These are phyloP conservation scores for Aureobasidium sp. DNA, from an alignment of 2,329 filamentous ascomycete species.

Conservation along the genomic window DNA sequence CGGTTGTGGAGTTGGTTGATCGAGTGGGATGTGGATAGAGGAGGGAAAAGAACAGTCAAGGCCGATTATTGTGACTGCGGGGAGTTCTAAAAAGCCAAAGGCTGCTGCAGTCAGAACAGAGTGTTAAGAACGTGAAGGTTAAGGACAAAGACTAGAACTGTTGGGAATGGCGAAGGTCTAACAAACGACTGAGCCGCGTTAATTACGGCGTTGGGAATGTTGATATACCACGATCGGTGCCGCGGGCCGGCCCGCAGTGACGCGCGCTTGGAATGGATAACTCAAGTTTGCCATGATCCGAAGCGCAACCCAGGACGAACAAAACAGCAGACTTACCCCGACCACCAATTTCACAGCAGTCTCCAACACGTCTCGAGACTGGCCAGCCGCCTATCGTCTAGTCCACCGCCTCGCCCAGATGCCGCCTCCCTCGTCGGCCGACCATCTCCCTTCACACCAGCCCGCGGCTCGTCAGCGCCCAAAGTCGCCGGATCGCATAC, in stretches of 20 bases:
- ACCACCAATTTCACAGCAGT: neutral
- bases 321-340: neutral
- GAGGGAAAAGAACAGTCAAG: neutral
- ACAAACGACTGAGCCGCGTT: too few relatives aligned
- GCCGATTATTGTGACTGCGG: neutral
- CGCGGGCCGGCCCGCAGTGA: neutral
- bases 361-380: neutral
- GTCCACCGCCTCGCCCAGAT: neutral
- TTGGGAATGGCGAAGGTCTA: too few relatives aligned
- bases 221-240: neutral
- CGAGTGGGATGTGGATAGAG: neutral
- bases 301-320: neutral
- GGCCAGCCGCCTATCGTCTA: neutral
- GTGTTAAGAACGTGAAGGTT: neutral
- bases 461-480: slow-evolving; percentile 28
- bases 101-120: too few relatives aligned
- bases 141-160: neutral
- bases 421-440: slow-evolving; percentile 10
- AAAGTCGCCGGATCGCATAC: slow-evolving; percentile 33
- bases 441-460: slow-evolving; percentile 30
- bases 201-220: neutral
- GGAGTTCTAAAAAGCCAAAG: neutral
- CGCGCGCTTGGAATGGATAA: neutral
- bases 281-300: neutral
- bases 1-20: slow-evolving; percentile 3